Percentiles rank a stretch among this genome's conserved stretches.
Conservation (phyloP, 2,329 filamentous ascomycete genomes). For the Sporothrix mexicana region DNA sequence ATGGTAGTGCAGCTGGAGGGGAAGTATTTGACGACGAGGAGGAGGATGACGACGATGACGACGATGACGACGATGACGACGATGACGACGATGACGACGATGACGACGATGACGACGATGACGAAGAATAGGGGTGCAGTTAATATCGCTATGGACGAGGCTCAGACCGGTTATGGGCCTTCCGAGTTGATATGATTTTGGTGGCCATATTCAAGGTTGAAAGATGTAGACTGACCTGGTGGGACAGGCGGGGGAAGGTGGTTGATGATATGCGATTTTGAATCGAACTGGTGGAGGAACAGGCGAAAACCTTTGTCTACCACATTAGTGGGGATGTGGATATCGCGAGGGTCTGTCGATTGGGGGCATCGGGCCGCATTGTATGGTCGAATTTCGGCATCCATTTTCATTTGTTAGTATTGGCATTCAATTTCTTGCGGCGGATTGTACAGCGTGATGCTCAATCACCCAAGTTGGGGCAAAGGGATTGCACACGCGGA, state of each 20-base stretch:
- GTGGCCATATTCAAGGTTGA: neutral
- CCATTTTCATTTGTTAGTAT: slow-evolving; percentile 1
- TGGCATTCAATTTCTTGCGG: neutral
- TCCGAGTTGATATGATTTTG: neutral
- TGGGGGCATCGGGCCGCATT: neutral
- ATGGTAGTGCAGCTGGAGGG: neutral
- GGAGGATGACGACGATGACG: neutral
- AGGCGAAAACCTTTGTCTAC: neutral
- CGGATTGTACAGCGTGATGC: neutral
- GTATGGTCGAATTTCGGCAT: neutral
- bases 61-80: too few relatives aligned
- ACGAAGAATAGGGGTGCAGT: neutral
- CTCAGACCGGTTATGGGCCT: neutral
- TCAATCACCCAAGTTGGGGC: neutral
- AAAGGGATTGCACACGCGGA: neutral
- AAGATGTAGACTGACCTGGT: neutral
- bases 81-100: neutral
- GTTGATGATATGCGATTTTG: neutral
- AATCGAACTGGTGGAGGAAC: neutral
- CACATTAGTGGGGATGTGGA: neutral
- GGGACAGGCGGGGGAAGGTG: neutral
- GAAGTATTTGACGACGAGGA: neutral
- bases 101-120: neutral
- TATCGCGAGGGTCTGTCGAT: slow-evolving; percentile 3
- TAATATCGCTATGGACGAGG: neutral